Base-by-base conservation (phyloP, 176 grass and related monocot genomes). In the Coix lacrymajobi region DNA sequence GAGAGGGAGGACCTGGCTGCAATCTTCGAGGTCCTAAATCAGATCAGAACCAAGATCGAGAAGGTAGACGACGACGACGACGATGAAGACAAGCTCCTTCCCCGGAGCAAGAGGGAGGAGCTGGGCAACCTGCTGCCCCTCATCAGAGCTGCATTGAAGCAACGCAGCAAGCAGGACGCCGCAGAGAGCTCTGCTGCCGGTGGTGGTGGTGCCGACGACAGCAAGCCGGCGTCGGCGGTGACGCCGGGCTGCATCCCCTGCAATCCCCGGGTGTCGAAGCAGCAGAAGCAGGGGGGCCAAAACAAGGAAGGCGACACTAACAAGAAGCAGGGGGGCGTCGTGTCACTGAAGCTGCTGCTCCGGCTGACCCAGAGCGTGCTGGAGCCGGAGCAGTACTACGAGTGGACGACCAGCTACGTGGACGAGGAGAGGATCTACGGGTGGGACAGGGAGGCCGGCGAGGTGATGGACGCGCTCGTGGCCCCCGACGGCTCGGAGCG, bases 351-450 rank as follows among this genome's bases (percentile, higher is more conserved):
- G 78, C 45, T 81, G 78, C 22, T 81, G 78, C 40, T 54, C 22
- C 78, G 32, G 31, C 78, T 81, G 63, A 11, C 32, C 31, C 0
- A 69, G 45, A 25, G 56, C 45, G 78, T 81, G 45, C 78, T 56
- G 14, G 63, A 62, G 52, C 26, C 74, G 24, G 73, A 15, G 61
- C 25, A 54, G 71, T 41, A 57, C 54, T 89, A 91, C 85, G 62
- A 91, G 76, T 91, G 89, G 89, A 91, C 89, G 69, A 87, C 84
- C 4, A 91, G 89, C 76, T 90, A 79, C 75, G 80, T 90, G 48
- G 84, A 90, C 39, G 84, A 90, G 84, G 8, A 2, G 20, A 61
- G 67, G 68, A 79, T 91, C 73, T 91, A 71, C 69, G 85, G 87
- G 13, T 89, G 85, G 84, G 17, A 0, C 13, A 8, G 70, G 2